Percentiles rank a stretch among this genome's conserved stretches.
phyloP scores from a whole-genome alignment of 148 eudicot species.

The Amaranthus hypochondriacus region DNA sequence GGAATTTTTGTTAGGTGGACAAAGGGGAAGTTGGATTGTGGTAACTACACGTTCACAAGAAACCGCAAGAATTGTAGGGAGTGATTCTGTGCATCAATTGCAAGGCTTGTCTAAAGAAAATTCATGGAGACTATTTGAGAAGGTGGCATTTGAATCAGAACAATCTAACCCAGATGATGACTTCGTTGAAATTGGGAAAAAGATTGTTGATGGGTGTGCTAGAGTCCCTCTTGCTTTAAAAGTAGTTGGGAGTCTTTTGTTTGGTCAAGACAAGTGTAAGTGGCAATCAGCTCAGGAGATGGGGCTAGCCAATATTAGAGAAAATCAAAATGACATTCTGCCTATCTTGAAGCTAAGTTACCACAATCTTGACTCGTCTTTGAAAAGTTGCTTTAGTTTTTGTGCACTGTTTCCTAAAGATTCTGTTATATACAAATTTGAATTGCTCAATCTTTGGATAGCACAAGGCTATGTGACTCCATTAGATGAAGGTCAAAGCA shows the following conservation, averaged over 20 bases:
- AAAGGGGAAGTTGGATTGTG: constrained; percentile 18
- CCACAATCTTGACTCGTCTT: constrained; percentile 2
- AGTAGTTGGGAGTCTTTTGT: constrained; percentile 24
- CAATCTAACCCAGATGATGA: background rate
- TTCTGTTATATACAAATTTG: background rate
- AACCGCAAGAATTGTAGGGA: constrained; percentile 10
- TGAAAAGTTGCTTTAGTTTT: constrained; percentile 22
- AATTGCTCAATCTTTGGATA: constrained; percentile 21
- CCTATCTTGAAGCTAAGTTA: constrained; percentile 24
- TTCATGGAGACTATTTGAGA: constrained; percentile 22
- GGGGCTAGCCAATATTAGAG: background rate
- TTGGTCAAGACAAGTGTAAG: background rate
- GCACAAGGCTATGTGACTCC: constrained; percentile 15
- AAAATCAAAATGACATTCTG: constrained; percentile 8
- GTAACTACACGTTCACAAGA: constrained; percentile 27
- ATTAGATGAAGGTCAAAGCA: constrained; percentile 6
- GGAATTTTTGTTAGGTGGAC: constrained; percentile 13
- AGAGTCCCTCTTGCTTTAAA: constrained; percentile 28
- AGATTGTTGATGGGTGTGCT: constrained; percentile 18
- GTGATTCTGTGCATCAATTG: background rate
- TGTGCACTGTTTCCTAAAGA: constrained; percentile 24
- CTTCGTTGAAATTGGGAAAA: constrained; percentile 18
- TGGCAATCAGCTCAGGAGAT: constrained; percentile 17
- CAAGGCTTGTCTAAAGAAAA: constrained; percentile 7
- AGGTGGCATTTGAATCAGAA: constrained; percentile 1